These are phyloP conservation scores for Penicillium lividum DNA, from an alignment of 495 filamentous ascomycete genomes.

Conservation along the genomic window DNA sequence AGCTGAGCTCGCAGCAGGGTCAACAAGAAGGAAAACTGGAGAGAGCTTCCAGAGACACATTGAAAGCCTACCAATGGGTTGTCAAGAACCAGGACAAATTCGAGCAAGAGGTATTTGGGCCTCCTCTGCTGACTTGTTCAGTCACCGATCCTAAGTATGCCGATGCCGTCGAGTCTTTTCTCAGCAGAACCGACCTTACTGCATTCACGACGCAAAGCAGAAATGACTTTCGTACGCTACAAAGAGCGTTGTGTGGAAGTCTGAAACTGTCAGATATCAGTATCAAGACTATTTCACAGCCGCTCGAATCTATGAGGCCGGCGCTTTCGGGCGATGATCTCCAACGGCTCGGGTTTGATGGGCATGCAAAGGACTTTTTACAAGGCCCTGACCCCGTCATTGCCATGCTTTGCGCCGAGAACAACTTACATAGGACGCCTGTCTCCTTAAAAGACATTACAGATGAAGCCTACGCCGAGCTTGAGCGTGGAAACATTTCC, in stretches of 20 bases:
- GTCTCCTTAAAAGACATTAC: constrained; percentile 62
- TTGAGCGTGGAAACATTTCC: constrained; percentile 39
- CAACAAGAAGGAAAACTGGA: constrained; percentile 67
- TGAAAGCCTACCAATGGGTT: constrained; percentile 77
- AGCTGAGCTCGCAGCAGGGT: constrained; percentile 73
- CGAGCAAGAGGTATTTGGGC: constrained; percentile 80
- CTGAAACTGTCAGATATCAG: constrained; percentile 65
- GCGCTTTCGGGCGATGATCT: constrained; percentile 58
- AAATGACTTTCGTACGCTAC: constrained; percentile 71
- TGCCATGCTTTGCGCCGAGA: constrained; percentile 77
- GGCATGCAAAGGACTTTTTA: constrained; percentile 75
- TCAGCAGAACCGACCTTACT: constrained; percentile 63
- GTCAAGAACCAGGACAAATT: constrained; percentile 69
- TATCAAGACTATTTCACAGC: constrained; percentile 56
- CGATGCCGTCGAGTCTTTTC: constrained; percentile 69
- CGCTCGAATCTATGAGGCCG: constrained; percentile 53
- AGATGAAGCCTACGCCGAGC: constrained; percentile 61
- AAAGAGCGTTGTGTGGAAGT: constrained; percentile 37
- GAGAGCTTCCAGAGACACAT: constrained; percentile 58
- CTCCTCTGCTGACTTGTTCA: constrained; percentile 78
- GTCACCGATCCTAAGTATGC: constrained; percentile 74
- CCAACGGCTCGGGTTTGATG: constrained; percentile 66
- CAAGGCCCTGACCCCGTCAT: constrained; percentile 82
- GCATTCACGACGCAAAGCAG: constrained; percentile 75
- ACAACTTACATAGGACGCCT: constrained; percentile 63